Percentiles rank a stretch among this genome's conserved stretches.
phyloP scores from a whole-genome alignment of 495 filamentous ascomycete genomes.

The Chlorociboria aeruginascens region DNA sequence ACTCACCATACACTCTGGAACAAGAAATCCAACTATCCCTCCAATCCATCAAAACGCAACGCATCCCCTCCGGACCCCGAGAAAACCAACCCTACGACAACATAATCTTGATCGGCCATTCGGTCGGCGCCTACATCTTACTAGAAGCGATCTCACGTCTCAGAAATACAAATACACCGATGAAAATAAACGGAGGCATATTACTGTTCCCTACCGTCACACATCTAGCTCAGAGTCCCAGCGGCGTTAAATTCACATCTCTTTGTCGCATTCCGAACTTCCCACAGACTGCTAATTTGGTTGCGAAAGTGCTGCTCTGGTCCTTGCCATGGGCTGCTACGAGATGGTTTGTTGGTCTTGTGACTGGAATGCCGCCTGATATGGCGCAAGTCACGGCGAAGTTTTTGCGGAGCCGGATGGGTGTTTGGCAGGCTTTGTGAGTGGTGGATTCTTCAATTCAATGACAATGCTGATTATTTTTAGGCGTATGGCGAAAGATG shows the following conservation, averaged over 20 bases:
- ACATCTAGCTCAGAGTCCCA: conserved; percentile 55
- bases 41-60: conserved; percentile 5
- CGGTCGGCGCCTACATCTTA: conserved; percentile 68
- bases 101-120: conserved; percentile 73
- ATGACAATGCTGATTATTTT: neutral
- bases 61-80: conserved; percentile 1
- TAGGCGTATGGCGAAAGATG: conserved; percentile 56
- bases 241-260: conserved; percentile 43
- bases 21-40: conserved; percentile 37
- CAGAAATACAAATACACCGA: conserved; percentile 13
- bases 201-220: conserved; percentile 70
- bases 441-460: conserved; percentile 21
- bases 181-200: conserved; percentile 41
- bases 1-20: conserved; percentile 38
- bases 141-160: conserved; percentile 56
- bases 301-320: conserved; percentile 36
- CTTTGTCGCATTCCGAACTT: conserved; percentile 43
- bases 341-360: conserved; percentile 8
- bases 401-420: conserved; percentile 50
- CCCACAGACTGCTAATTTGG: conserved; percentile 35
- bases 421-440: conserved; percentile 60
- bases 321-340: conserved; percentile 12
- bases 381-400: conserved; percentile 46
- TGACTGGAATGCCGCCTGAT: conserved; percentile 43
- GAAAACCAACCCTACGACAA: conserved; percentile 26